These are phyloP conservation scores for Oidiodendron maius DNA, from an alignment of 495 filamentous ascomycete species.

Conservation along the genomic window DNA sequence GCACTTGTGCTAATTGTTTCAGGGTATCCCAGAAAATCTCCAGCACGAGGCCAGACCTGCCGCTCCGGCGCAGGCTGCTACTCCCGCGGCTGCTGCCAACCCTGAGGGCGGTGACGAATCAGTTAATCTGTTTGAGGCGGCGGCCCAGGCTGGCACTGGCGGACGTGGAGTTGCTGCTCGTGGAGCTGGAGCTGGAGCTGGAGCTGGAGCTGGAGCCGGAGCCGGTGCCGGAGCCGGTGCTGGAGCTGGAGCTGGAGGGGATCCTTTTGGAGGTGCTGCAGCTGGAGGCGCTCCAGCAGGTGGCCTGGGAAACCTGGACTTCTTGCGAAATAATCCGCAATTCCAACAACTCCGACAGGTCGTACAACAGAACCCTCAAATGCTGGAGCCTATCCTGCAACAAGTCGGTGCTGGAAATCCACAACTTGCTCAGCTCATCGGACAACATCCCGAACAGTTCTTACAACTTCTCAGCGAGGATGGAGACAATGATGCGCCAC, in stretches of 20 bases:
- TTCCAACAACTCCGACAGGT: constrained; percentile 97
- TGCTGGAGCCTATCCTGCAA: constrained; percentile 96
- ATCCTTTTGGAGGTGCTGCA: constrained; percentile 33
- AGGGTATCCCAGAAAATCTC: constrained; percentile 83
- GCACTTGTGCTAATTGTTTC: constrained; percentile 13
- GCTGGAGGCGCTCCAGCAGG: constrained; percentile 49
- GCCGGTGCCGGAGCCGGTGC: constrained; percentile 14
- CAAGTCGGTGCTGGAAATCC: constrained; percentile 96
- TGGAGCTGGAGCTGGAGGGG: constrained; percentile 18
- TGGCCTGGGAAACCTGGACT: constrained; percentile 76
- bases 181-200: constrained; percentile 34
- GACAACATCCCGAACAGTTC: constrained; percentile 87
- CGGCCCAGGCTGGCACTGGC: constrained; percentile 64
- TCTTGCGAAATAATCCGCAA: constrained; percentile 91
- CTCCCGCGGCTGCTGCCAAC: constrained; percentile 18
- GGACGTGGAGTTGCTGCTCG: constrained; percentile 38
- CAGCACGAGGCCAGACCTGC: constrained; percentile 58
- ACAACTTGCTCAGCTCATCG: constrained; percentile 85
- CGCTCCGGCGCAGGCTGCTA: constrained; percentile 28
- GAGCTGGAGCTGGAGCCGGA: constrained; percentile 43
- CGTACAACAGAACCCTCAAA: constrained; percentile 93
- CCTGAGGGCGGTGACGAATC: constrained; percentile 57
- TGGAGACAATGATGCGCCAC: constrained; percentile 61
- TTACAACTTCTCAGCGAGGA: constrained; percentile 81
- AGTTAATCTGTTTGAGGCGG: constrained; percentile 92